Conservation (phyloP, 768 basidiomycete genomes). For the Phlebiopsis gigantea region DNA sequence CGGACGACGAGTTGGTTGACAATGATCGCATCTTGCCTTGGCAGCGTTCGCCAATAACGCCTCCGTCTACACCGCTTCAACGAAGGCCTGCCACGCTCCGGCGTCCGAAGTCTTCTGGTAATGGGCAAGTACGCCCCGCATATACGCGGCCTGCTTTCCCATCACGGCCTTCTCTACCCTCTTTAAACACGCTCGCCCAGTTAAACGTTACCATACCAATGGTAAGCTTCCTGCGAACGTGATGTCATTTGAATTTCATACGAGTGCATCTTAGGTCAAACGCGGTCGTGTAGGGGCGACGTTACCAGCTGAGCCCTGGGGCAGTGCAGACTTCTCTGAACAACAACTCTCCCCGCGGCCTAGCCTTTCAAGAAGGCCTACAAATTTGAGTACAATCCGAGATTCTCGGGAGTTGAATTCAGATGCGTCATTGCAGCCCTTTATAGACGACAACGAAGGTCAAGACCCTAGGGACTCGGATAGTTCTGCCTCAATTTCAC, state of each 20-base stretch:
- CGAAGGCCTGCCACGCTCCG: conserved; percentile 6
- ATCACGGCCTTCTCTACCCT: conserved; percentile 38
- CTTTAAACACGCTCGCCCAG: conserved; percentile 33
- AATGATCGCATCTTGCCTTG: background rate
- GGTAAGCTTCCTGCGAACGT: conserved; percentile 21
- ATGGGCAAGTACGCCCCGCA: conserved; percentile 33
- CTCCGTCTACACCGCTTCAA: conserved; percentile 17
- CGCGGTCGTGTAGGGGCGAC: conserved; percentile 14
- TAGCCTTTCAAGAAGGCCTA: background rate
- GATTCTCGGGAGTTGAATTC: background rate
- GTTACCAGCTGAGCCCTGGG: conserved; percentile 14
- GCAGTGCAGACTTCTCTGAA: background rate
- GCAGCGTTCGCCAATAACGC: conserved; percentile 11
- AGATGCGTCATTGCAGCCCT: background rate
- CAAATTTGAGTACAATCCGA: background rate
- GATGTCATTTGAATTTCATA: background rate
- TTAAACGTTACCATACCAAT: conserved; percentile 32
- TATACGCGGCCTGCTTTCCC: conserved; percentile 37
- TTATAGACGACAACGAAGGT: background rate
- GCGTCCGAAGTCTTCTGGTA: conserved; percentile 30
- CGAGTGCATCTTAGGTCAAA: conserved; percentile 3
- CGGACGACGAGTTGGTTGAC: background rate
- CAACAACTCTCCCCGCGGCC: background rate
- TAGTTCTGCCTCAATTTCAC: background rate
- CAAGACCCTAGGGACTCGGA: background rate